These are phyloP conservation scores for Rostrohypoxylon terebratum DNA, from an alignment of 495 filamentous ascomycete species.

Conservation along the genomic window DNA sequence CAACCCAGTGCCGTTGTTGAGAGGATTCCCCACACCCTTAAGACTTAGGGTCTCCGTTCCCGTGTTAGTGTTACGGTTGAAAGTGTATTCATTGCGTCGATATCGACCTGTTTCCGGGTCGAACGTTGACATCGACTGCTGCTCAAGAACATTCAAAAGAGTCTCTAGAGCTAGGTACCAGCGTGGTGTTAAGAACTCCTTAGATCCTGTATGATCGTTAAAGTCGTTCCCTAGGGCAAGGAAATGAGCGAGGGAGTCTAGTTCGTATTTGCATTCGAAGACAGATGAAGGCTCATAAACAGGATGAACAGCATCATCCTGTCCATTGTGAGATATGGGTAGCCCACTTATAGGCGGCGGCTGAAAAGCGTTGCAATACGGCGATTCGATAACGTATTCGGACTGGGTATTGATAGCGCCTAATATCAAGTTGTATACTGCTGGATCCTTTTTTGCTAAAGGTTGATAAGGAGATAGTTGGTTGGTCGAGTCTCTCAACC, in stretches of 20 bases:
- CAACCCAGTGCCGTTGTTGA: slow-evolving; percentile 85
- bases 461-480: slow-evolving; percentile 90
- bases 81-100: slow-evolving; percentile 82
- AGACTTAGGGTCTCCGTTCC: slow-evolving; percentile 94
- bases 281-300: slow-evolving; percentile 83
- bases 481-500: slow-evolving; percentile 97
- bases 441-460: slow-evolving; percentile 81
- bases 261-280: slow-evolving; percentile 99
- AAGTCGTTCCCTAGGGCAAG: slow-evolving; percentile 88
- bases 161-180: slow-evolving; percentile 86
- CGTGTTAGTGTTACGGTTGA: slow-evolving; percentile 79
- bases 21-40: slow-evolving; percentile 85
- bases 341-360: slow-evolving; percentile 86
- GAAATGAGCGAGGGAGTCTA: slow-evolving; percentile 95
- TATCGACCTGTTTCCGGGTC: slow-evolving; percentile 70
- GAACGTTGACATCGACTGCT: slow-evolving; percentile 85
- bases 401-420: slow-evolving; percentile 97
- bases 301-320: slow-evolving; percentile 87
- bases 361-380: slow-evolving; percentile 99
- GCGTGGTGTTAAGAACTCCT: slow-evolving; percentile 77
- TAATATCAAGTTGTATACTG: slow-evolving; percentile 80
- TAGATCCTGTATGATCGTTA: slow-evolving; percentile 80
- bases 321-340: slow-evolving; percentile 73
- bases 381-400: slow-evolving; percentile 92
- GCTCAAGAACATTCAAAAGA: slow-evolving; percentile 76